Evolutionary conservation across 495 filamentous ascomycete genomes (phyloP).

Genomic region (Schizothecium vesticola): DNA sequence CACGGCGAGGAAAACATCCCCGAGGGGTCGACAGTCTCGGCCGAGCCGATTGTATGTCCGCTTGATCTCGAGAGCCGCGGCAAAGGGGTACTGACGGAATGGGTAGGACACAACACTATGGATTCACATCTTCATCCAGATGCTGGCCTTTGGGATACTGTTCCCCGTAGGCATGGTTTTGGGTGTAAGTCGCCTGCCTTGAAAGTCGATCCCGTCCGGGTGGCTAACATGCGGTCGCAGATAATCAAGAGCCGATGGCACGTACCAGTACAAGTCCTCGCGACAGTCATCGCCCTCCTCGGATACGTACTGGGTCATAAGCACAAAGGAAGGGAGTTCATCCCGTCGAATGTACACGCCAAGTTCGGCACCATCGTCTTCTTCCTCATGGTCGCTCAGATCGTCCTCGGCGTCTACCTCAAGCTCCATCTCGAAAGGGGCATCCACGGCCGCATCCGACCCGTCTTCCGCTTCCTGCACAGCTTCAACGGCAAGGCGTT

Average conservation of each 20-base stretch:
- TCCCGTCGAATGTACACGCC: constrained; percentile 69
- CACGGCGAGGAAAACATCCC: constrained; percentile 69
- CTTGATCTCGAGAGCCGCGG: not conserved
- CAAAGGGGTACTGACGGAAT: constrained; percentile 16
- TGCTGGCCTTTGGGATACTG: constrained; percentile 77
- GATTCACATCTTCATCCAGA: constrained; percentile 90
- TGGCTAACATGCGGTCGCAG: constrained; percentile 50
- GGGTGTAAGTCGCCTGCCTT: not conserved
- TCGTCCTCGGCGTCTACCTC: constrained; percentile 78
- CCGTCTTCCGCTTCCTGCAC: constrained; percentile 64
- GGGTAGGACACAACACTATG: constrained; percentile 77
- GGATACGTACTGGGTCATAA: constrained; percentile 88
- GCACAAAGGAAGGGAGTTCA: constrained; percentile 85
- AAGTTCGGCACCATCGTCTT: constrained; percentile 74
- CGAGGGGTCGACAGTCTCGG: constrained; percentile 69
- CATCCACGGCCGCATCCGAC: constrained; percentile 71
- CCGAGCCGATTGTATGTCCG: constrained; percentile 74
- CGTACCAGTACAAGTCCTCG: constrained; percentile 79
- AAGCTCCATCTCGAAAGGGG: constrained; percentile 84
- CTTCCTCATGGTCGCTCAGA: constrained; percentile 68
- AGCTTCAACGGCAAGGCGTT: constrained; percentile 80
- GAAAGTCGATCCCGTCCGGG: constrained; percentile 49
- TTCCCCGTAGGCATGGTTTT: constrained; percentile 91
- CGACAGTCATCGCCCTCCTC: constrained; percentile 66
- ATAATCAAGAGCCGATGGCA: constrained; percentile 90